Conservation (phyloP, 2,329 filamentous ascomycete genomes). For the Aspergillus uvarum region DNA sequence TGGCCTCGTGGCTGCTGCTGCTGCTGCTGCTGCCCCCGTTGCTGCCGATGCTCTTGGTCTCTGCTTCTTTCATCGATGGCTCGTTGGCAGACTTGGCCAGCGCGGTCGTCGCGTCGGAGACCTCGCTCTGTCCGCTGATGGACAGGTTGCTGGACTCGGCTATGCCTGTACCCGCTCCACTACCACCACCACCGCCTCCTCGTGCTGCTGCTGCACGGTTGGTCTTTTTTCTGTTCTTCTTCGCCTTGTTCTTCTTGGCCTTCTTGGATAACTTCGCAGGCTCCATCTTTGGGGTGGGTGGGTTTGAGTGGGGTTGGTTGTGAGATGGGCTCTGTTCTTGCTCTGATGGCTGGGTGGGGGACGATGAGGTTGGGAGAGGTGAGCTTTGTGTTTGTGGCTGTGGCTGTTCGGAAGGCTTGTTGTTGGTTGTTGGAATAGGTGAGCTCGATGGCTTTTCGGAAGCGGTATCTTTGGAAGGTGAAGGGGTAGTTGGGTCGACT, state of each 20-base stretch:
- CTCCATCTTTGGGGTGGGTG: slow-evolving; percentile 1
- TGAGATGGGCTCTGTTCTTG: neutral
- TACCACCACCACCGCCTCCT: no score
- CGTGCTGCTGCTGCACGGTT: neutral
- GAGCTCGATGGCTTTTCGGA: no score
- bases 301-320: neutral
- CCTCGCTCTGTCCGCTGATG: neutral
- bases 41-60: neutral
- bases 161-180: neutral
- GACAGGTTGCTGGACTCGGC: neutral
- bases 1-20: neutral
- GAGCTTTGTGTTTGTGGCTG: no score
- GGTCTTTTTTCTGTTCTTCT: slow-evolving; percentile 13
- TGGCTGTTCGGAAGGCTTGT: no score
- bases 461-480: no score
- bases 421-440: no score
- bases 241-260: slow-evolving; percentile 16
- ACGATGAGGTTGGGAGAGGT: no score
- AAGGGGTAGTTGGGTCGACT: no score
- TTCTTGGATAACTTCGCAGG: slow-evolving; percentile 8
- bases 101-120: neutral
- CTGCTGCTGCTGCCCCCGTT: neutral
- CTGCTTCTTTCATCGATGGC: neutral
- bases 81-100: neutral
- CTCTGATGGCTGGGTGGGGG: no score